These are phyloP conservation scores for Jaapia argillacea DNA, from an alignment of 768 basidiomycete species.

Conservation along the genomic window DNA sequence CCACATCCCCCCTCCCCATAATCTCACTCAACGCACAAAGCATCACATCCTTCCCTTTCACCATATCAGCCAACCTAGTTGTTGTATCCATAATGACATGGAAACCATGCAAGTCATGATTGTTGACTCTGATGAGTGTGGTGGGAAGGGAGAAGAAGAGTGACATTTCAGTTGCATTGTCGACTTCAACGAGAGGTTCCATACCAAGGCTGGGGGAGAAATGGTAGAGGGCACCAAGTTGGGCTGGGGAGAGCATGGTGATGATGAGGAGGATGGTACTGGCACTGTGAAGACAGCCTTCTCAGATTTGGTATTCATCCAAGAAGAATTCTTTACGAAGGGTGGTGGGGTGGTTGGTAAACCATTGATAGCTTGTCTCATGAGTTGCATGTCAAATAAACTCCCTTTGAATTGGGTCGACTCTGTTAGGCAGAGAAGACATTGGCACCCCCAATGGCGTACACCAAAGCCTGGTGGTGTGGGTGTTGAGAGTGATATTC, in stretches of 20 bases:
- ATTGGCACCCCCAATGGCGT: slow-evolving; percentile 89
- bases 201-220: slow-evolving; percentile 81
- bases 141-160: slow-evolving; percentile 77
- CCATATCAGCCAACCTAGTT: slow-evolving; percentile 79
- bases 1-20: slow-evolving; percentile 66
- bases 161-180: slow-evolving; percentile 87
- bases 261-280: slow-evolving; percentile 96
- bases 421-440: slow-evolving; percentile 98
- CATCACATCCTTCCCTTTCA: slow-evolving; percentile 64
- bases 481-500: slow-evolving; percentile 72
- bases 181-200: slow-evolving; percentile 98
- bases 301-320: slow-evolving; percentile 89
- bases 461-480: slow-evolving; percentile 84
- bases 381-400: slow-evolving; percentile 87
- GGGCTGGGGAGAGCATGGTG: slow-evolving; percentile 73
- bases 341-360: slow-evolving; percentile 87
- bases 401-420: slow-evolving; percentile 97
- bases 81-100: slow-evolving; percentile 96
- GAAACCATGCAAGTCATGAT: slow-evolving; percentile 94
- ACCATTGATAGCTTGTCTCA: slow-evolving; percentile 72
- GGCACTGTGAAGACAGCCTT: slow-evolving; percentile 91
- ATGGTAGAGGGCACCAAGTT: slow-evolving; percentile 69
- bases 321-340: slow-evolving; percentile 97
- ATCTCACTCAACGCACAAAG: slow-evolving; percentile 94
- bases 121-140: slow-evolving; percentile 95